Base-by-base conservation (phyloP, 2,329 filamentous ascomycete species). In the Diaporthe sp. region DNA sequence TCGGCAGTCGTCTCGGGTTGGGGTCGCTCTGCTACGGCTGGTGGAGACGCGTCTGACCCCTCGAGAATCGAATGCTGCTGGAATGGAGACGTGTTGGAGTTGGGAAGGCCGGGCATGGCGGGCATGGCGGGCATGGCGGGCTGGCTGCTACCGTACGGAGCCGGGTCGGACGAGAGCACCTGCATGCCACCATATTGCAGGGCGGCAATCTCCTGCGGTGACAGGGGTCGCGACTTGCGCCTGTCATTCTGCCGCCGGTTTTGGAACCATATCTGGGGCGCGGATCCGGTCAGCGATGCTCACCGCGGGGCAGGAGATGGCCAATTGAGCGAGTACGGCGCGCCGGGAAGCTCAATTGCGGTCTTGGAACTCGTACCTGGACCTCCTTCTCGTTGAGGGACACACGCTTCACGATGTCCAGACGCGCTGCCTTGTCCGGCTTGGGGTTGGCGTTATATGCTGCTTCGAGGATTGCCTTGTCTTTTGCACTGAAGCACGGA, bases 311-410 rank as follows among this genome's bases (percentile, higher is more conserved):
- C 47, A 61, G 30, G 42, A 50, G 70, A n/a, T 27, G 63, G 44
- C n/a, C 61, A 55, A 63, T 44, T 73, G 74, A 47, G 22, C 35
- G 71, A 50, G 68, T 69, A n/a, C 15, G 19, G 63, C 68, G 59
- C 44, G 53, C 37, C 37, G n/a, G n/a, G 9, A 8, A 15, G 44
- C 22, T 27, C 22, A 30, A 32, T 51, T 44, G 61, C 15, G 59
- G n/a, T 30, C 51, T n/a, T 55, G 70, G 58, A 51, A 74, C 61
- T 83, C 92, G 83, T 86, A 98, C 96, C 92, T 98, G 96, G 50
- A 98, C 95, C 86, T 98, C 96, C 84, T 98, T 98, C 86, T 98
- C 96, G 78, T 94, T 96, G 77, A 98, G 88, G 32, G 94, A 93
- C 75, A 98, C 95, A 83, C 92, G 94, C 84, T 91, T 90, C 75